Conservation (phyloP, 257 asterid species). For the Solanum commersonii region DNA sequence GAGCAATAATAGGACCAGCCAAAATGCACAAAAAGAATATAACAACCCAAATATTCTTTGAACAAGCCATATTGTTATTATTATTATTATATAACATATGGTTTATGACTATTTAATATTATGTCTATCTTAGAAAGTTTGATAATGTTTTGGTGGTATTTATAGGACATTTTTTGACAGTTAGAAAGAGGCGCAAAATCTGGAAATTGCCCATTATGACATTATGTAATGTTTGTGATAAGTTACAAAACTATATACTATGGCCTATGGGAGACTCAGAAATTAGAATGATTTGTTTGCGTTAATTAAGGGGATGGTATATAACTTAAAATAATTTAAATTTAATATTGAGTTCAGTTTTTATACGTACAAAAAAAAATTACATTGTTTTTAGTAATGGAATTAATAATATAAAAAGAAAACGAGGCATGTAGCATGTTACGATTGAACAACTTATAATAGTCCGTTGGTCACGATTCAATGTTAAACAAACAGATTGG, state of each 20-base stretch:
- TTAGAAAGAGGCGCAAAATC: background rate
- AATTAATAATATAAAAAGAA: background rate
- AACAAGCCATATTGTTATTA: background rate
- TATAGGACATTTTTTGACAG: background rate
- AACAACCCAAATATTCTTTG: slow-evolving; percentile 1
- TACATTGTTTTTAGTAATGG: background rate
- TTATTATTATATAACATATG: background rate
- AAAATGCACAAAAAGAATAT: slow-evolving; percentile 10
- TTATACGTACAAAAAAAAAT: background rate
- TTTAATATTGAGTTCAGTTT: background rate
- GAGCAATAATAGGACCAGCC: background rate
- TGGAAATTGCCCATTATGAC: background rate
- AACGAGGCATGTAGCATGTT: background rate
- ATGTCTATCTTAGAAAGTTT: background rate
- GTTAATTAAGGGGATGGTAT: background rate
- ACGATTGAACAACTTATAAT: background rate
- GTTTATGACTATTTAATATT: background rate
- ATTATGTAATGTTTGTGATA: background rate
- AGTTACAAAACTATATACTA: background rate
- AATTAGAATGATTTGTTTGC: background rate
- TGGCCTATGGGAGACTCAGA: background rate
- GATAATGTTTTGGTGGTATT: background rate
- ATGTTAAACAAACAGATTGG: background rate
- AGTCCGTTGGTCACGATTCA: background rate
- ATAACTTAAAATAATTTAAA: background rate